These are phyloP conservation scores for Xeromyces bisporus DNA, from an alignment of 495 filamentous ascomycete genomes.

Conservation along the genomic window DNA sequence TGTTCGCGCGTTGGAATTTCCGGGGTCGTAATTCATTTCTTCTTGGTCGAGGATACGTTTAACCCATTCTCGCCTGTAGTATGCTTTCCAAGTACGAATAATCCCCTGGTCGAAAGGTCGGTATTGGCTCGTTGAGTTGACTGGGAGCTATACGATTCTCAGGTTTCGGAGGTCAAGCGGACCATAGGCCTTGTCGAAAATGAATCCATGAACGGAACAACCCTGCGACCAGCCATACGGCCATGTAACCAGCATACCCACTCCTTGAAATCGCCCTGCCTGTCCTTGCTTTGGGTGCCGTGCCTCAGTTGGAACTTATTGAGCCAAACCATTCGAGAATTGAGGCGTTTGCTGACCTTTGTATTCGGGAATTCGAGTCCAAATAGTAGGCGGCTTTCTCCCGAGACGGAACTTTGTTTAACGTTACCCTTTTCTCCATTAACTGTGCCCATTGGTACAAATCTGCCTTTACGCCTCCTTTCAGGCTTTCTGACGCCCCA, in stretches of 20 bases:
- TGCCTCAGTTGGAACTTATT: constrained; percentile 8
- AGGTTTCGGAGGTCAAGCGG: constrained; percentile 5
- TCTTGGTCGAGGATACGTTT: too few relatives aligned
- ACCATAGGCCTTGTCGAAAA: constrained; percentile 8
- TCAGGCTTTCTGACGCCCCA: too few relatives aligned
- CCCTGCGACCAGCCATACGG: constrained; percentile 9
- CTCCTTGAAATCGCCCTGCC: constrained; percentile 10
- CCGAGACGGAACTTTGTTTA: too few relatives aligned
- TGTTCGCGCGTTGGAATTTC: too few relatives aligned
- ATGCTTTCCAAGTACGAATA: constrained; percentile 12
- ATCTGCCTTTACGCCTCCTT: too few relatives aligned
- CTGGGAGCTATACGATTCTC: constrained; percentile 12
- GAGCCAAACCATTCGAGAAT: too few relatives aligned
- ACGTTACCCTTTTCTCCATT: too few relatives aligned
- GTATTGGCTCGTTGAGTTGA: constrained; percentile 11
- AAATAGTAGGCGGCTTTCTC: too few relatives aligned
- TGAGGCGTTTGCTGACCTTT: constrained; percentile 5
- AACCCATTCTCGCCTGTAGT: constrained; percentile 11
- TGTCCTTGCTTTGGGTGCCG: constrained; percentile 10
- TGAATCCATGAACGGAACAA: constrained; percentile 17
- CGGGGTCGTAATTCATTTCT: too few relatives aligned
- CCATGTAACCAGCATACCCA: constrained; percentile 14
- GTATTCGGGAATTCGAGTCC: too few relatives aligned
- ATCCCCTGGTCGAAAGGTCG: constrained; percentile 18
- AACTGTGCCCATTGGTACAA: too few relatives aligned